phyloP scores from a whole-genome alignment of 2,329 filamentous ascomycete species.

The Exserohilum rostratum region DNA sequence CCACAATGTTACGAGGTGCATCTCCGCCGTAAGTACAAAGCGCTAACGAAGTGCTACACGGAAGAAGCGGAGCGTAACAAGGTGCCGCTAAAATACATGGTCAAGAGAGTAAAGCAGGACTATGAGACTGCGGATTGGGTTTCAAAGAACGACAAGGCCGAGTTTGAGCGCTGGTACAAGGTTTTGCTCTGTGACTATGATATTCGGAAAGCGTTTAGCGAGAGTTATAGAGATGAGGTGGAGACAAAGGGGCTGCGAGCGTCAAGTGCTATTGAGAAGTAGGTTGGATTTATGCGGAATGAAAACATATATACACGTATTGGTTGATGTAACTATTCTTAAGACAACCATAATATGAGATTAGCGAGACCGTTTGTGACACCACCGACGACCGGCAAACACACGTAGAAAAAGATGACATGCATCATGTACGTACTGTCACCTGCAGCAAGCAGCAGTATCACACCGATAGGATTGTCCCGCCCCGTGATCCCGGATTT shows the following conservation, averaged over 20 bases:
- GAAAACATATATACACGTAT: no score
- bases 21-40: background rate
- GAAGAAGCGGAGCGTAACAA: background rate
- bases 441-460: no score
- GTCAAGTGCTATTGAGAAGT: background rate
- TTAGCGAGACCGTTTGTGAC: background rate
- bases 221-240: background rate
- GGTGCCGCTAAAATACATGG: background rate
- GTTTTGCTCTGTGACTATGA: no score
- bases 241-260: background rate
- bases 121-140: background rate
- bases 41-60: background rate
- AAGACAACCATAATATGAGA: background rate
- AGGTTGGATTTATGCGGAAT: no score
- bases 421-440: no score
- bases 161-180: background rate
- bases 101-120: background rate
- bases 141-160: background rate
- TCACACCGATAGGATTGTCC: no score
- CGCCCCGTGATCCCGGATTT: constrained; percentile 3
- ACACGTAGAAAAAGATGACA: no score
- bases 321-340: background rate
- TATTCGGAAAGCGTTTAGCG: background rate
- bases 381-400: no score
- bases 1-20: background rate